Evolutionary conservation across 352 stramenopile species (phyloP), one percentile per base, ranked within the genome.

Genomic region (Phytopythium chamaehyphon): DNA sequence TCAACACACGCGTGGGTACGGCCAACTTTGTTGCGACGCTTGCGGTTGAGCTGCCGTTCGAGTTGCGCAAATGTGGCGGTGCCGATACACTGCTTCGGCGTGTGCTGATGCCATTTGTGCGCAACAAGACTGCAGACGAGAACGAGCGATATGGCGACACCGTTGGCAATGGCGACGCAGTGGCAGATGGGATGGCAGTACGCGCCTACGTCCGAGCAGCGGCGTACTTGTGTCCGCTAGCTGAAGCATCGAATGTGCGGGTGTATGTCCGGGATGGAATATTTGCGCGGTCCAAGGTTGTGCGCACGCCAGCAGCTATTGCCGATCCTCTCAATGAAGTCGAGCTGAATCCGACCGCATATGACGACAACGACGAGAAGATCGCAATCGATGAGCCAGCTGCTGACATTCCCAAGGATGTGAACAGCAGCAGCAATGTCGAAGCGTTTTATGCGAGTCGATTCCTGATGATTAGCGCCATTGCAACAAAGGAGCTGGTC

Each of bases 1-100:
- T 93, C 24, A 93, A 93, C 50, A 93, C 83, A 5, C 80, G 79
- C 16, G 83, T 91, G 16, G 83, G 83, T 5, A 76, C 77, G 16
- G 83, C 83, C 24, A 93, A 88, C 56, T 93, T 90, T 57, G 72
- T 82, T 16, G 75, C 72, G n/a, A 79, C 76, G 3, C 59, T 93
- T 0, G 76, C 82, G 10, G 65, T 64, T 0, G 80, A 93, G 21
- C 51, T 93, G 33, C 70, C 80, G 1, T 86, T 82, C 28, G 83
- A 93, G 66, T 53, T 93, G 31, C 77, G 77, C 10, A 84, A 87
- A 21, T 82, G 76, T 47, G 69, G 70, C 6, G 83, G 71, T 5
- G 73, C 80, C 0, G 78, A 90, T 38, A 45, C 73, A 14, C 51
- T 93, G 24, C 49, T 93, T 9, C 59, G 56, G 2, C 69, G 63